Conservation (phyloP, 2,329 filamentous ascomycete species). For the Setomelanomma holmii region DNA sequence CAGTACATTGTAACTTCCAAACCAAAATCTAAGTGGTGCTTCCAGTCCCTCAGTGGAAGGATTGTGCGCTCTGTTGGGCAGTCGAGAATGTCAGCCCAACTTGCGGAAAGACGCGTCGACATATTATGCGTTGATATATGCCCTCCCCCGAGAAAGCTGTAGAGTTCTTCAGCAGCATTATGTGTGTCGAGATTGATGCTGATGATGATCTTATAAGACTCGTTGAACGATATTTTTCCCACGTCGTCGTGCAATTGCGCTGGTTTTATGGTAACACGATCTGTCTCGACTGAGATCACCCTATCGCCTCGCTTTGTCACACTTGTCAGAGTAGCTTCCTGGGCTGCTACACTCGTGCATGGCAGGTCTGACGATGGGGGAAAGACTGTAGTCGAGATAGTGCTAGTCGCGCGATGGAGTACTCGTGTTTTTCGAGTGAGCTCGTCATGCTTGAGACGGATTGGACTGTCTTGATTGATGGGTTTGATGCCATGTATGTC, state of each 20-base stretch:
- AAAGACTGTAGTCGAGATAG: constrained; percentile 12
- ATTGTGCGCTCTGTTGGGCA: constrained; percentile 16
- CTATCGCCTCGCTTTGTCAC: background rate
- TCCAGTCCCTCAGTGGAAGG: constrained; percentile 15
- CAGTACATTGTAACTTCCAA: constrained; percentile 34
- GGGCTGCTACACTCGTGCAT: background rate
- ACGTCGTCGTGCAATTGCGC: constrained; percentile 6
- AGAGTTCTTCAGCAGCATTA: constrained; percentile 32
- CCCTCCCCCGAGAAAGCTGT: constrained; percentile 27
- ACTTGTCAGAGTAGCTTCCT: constrained; percentile 11
- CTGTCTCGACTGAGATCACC: constrained; percentile 10
- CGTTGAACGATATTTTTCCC: background rate
- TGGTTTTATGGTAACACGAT: constrained; percentile 28
- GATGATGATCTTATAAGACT: constrained; percentile 17
- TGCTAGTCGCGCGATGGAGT: constrained; percentile 7
- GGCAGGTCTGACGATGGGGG: constrained; percentile 1
- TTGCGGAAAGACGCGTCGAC: constrained; percentile 26
- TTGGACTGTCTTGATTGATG: background rate
- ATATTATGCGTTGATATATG: background rate
- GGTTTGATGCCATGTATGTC: constrained; percentile 23
- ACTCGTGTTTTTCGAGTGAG: constrained; percentile 6
- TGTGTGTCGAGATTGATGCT: constrained; percentile 26
- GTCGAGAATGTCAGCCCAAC: constrained; percentile 39
- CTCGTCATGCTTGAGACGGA: background rate
- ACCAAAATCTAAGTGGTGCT: constrained; percentile 23